Evolutionary conservation across 148 eudicot species (phyloP), one percentile per base, ranked within the genome.

Genomic region (Oxyria digyna): DNA sequence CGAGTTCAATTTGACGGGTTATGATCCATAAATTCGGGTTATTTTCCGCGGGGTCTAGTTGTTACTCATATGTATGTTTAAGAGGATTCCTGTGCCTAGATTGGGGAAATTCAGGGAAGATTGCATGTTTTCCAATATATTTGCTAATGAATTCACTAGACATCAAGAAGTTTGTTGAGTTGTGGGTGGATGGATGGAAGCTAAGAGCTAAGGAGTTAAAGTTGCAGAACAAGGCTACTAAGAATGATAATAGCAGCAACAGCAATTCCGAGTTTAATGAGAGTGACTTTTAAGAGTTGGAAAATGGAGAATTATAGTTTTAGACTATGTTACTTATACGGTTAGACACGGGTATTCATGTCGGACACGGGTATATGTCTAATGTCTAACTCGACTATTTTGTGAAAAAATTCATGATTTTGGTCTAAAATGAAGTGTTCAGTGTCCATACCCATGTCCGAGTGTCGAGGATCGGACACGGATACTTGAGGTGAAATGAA

Each of bases 81-180:
- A 90, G 84, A 85, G 96, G 59, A 67, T 89, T 20, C 81, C 91
- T 0, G 89, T 90, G 69, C 82, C 87, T 0, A 79, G 82, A 24
- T 50, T 94, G 70, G 97, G 99, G 46, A 94, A 94, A 75, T 90
- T 94, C 33, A 37, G 82, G 37, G 97, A 91, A 78, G 99, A 94
- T 52, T 91, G 74, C 76, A 82, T 78, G 84, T 74, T 86, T 54
- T 90, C 99, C 0, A 90, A 94, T 87, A 89, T 81, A 7, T 94
- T 94, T 50, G 63, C 89, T 1, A 91, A 71, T 43, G 91, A 73
- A 11, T 95, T 95, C 50, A 91, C 96, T 8, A 85, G 99, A 83
- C 97, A 85, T 88, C 41, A 85, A 81, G 14, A 91, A 76, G 73
- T 94, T 94, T 80, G 81, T 91, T 48, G 83, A 76, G 84, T 72